Evolutionary conservation across 73 alveolate species (phyloP).

Genomic region (Uronychia binucleata): DNA sequence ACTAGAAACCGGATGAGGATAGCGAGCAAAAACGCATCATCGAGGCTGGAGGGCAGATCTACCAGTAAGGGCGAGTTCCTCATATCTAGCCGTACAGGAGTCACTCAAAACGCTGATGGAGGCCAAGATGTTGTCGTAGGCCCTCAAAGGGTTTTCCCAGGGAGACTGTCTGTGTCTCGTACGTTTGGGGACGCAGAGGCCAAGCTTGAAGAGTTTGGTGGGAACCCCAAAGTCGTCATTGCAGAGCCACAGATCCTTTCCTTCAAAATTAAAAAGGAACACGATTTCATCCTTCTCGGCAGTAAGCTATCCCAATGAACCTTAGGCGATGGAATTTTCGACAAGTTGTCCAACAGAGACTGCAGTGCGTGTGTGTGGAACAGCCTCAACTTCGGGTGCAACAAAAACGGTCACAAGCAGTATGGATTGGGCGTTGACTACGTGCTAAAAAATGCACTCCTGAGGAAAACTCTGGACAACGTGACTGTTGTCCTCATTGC

Average conservation of each 20-base stretch:
- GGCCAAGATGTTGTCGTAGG: conserved; percentile 34
- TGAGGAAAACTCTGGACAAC: conserved; percentile 92
- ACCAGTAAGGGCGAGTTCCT: conserved; percentile 54
- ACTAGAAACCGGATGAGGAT: conserved; percentile 91
- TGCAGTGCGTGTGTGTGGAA: conserved; percentile 78
- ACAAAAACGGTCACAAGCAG: conserved; percentile 78
- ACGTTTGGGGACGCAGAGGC: conserved; percentile 87
- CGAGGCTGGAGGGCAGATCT: conserved; percentile 90
- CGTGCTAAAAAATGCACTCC: conserved; percentile 86
- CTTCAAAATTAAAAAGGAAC: conserved; percentile 57
- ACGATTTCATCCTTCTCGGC: conserved; percentile 74
- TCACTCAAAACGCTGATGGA: conserved; percentile 24
- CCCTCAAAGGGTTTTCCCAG: conserved; percentile 80
- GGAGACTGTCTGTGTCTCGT: conserved; percentile 72
- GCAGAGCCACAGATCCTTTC: conserved; percentile 63
- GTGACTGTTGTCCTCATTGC: conserved; percentile 95
- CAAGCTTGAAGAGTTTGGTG: conserved; percentile 63
- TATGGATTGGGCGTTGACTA: conserved; percentile 95
- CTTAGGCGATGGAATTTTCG: conserved; percentile 87
- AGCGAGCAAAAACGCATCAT: conserved; percentile 81
- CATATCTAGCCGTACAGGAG: conserved; percentile 19
- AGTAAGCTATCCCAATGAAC: not conserved
- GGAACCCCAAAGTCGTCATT: conserved; percentile 73
- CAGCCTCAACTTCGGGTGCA: conserved; percentile 35
- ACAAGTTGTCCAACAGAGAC: conserved; percentile 78